Conservation (phyloP, 352 stramenopile species). For the Phytophthora podocarpi region DNA sequence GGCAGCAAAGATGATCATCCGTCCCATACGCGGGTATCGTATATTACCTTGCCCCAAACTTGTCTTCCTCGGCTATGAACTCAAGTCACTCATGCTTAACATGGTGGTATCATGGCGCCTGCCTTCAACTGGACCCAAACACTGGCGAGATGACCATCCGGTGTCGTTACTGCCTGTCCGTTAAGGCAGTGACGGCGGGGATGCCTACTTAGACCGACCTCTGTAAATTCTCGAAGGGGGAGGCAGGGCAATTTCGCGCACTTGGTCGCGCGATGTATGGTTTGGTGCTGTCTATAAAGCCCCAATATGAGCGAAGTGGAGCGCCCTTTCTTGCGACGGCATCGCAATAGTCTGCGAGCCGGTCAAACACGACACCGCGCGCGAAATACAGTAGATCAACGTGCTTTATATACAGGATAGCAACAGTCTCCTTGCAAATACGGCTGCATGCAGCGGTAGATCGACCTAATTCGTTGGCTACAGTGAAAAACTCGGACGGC, state of each 20-base stretch:
- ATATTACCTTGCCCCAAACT: constrained; percentile 4
- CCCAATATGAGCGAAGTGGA: not conserved
- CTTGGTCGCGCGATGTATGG: not conserved
- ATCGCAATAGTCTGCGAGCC: not conserved
- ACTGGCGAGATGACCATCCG: not conserved
- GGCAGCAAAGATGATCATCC: not conserved
- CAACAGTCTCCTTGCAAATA: not conserved
- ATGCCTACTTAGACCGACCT: constrained; percentile 1
- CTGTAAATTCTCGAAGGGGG: constrained; percentile 3
- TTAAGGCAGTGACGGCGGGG: constrained; percentile 1
- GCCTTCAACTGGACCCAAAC: no score
- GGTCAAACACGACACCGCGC: not conserved
- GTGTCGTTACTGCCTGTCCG: not conserved
- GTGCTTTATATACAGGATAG: not conserved
- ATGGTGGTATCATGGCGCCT: not conserved
- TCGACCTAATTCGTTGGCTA: not conserved
- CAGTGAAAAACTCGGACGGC: constrained; percentile 6
- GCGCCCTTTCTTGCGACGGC: not conserved
- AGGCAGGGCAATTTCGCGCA: not conserved
- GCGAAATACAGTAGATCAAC: not conserved
- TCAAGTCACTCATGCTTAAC: constrained; percentile 1
- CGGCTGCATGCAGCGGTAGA: not conserved
- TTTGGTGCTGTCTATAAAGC: constrained; percentile 5
- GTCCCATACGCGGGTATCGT: not conserved
- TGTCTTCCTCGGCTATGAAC: not conserved